Evolutionary conservation across 1,284 basidiomycete genomes (phyloP).

Genomic region (Irpex rosettiformis): DNA sequence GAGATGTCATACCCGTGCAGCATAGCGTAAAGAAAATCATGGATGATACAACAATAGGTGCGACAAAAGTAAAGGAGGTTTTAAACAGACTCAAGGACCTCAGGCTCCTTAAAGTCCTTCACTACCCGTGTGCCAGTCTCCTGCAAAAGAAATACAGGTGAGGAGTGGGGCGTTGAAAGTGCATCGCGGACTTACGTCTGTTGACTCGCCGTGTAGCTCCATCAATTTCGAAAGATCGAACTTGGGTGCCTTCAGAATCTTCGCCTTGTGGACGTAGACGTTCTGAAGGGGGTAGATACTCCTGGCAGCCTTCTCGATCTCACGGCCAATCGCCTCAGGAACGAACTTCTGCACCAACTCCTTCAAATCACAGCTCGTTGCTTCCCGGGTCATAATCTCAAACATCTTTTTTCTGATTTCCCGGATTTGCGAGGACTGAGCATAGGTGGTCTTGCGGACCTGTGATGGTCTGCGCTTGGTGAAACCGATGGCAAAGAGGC

Average conservation of each 20-base stretch:
- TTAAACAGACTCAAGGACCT: constrained; percentile 82
- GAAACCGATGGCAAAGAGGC: constrained; percentile 99
- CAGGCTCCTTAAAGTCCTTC: constrained; percentile 93
- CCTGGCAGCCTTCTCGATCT: constrained; percentile 98
- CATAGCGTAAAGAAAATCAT: constrained; percentile 36
- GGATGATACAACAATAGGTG: constrained; percentile 35
- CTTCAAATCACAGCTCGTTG: constrained; percentile 95
- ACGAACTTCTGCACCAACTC: constrained; percentile 99
- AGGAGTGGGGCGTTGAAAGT: constrained; percentile 3
- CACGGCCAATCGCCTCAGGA: constrained; percentile 97
- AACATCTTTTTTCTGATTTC: constrained; percentile 99
- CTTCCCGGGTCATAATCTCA: constrained; percentile 98
- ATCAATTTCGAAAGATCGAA: constrained; percentile 94
- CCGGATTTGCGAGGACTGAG: constrained; percentile 91
- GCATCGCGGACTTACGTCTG: constrained; percentile 61
- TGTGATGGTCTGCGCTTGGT: constrained; percentile 96
- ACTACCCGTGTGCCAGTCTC: constrained; percentile 86
- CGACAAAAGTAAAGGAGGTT: constrained; percentile 33
- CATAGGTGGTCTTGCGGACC: constrained; percentile 99
- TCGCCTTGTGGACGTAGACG: constrained; percentile 97
- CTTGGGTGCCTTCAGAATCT: constrained; percentile 97
- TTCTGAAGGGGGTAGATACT: constrained; percentile 98
- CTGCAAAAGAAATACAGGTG: constrained; percentile 37
- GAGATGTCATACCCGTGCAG: constrained; percentile 35
- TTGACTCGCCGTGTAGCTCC: constrained; percentile 93